Evolutionary conservation across 1,284 basidiomycete genomes (phyloP).

Genomic region (Cutaneotrichosporon mucoides): DNA sequence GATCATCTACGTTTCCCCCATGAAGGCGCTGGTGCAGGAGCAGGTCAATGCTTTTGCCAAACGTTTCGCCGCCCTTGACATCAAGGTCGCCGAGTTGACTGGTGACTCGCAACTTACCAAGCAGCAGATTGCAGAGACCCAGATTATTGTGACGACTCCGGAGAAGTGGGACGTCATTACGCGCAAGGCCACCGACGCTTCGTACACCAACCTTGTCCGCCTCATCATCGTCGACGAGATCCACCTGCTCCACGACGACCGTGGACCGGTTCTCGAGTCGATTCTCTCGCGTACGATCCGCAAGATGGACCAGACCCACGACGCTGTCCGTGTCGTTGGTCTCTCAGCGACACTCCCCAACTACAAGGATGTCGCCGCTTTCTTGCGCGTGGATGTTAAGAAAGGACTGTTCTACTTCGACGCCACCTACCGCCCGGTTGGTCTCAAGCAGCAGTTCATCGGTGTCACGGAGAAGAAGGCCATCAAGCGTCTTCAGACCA

Average conservation of each 20-base stretch:
- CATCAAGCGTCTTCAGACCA: slow-evolving; percentile 95
- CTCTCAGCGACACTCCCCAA: slow-evolving; percentile 96
- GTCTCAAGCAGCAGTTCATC: slow-evolving; percentile 93
- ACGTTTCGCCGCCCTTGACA: slow-evolving; percentile 75
- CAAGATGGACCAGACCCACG: slow-evolving; percentile 88
- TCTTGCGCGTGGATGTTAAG: slow-evolving; percentile 88
- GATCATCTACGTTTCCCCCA: slow-evolving; percentile 96
- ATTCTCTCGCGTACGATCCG: slow-evolving; percentile 89
- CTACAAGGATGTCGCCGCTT: slow-evolving; percentile 97
- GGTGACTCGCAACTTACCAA: slow-evolving; percentile 99
- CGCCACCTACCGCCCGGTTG: slow-evolving; percentile 86
- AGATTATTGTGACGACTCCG: slow-evolving; percentile 98
- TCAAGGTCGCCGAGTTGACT: slow-evolving; percentile 92
- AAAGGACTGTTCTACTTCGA: slow-evolving; percentile 98
- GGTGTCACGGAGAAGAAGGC: slow-evolving; percentile 99
- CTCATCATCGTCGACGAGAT: slow-evolving; percentile 99
- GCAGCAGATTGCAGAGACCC: slow-evolving; percentile 93
- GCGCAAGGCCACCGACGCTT: slow-evolving; percentile 93
- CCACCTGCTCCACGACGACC: slow-evolving; percentile 94
- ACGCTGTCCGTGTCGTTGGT: slow-evolving; percentile 90
- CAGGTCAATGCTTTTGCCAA: slow-evolving; percentile 90
- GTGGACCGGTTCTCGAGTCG: slow-evolving; percentile 93
- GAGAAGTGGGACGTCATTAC: slow-evolving; percentile 99
- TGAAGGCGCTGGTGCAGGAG: slow-evolving; percentile 98
- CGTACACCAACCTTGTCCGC: slow-evolving; percentile 94